phyloP scores from a whole-genome alignment of 116 monocot genomes.

The Phalaenopsis hybrid region DNA sequence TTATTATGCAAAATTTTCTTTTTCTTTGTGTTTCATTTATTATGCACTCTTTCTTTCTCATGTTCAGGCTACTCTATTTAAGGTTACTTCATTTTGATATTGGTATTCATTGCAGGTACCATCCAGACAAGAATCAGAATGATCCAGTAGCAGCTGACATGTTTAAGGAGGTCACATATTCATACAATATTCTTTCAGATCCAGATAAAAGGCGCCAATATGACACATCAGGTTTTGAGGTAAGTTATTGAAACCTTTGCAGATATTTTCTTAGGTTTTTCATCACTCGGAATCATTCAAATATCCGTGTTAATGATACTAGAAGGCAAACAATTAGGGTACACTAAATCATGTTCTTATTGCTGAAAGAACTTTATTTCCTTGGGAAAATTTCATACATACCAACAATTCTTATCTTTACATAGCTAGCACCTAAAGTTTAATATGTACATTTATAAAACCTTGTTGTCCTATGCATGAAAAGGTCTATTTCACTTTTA shows the following conservation, averaged over 20 bases:
- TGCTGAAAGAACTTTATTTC: not conserved
- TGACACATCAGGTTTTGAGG: constrained; percentile 88
- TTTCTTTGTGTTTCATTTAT: not conserved
- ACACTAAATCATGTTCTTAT: not conserved
- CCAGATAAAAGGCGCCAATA: constrained; percentile 81
- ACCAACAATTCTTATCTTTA: too few relatives aligned
- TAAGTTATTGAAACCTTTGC: constrained; percentile 11
- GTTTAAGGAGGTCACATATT: constrained; percentile 84
- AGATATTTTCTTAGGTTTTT: not conserved
- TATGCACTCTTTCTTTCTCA: not conserved
- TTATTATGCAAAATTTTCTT: not conserved
- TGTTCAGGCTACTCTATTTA: not conserved
- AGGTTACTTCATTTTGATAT: constrained; percentile 1
- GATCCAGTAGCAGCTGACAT: constrained; percentile 77
- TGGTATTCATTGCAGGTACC: constrained; percentile 47
- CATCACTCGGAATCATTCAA: not conserved
- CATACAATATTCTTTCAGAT: constrained; percentile 87
- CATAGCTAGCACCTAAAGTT: too few relatives aligned
- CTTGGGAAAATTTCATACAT: too few relatives aligned
- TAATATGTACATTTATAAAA: too few relatives aligned
- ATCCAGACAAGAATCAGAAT: constrained; percentile 97
- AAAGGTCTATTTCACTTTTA: too few relatives aligned
- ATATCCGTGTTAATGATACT: not conserved
- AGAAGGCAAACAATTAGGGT: not conserved
- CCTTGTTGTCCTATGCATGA: too few relatives aligned